phyloP scores from a whole-genome alignment of 768 basidiomycete species.

The Boletus insuetus region DNA sequence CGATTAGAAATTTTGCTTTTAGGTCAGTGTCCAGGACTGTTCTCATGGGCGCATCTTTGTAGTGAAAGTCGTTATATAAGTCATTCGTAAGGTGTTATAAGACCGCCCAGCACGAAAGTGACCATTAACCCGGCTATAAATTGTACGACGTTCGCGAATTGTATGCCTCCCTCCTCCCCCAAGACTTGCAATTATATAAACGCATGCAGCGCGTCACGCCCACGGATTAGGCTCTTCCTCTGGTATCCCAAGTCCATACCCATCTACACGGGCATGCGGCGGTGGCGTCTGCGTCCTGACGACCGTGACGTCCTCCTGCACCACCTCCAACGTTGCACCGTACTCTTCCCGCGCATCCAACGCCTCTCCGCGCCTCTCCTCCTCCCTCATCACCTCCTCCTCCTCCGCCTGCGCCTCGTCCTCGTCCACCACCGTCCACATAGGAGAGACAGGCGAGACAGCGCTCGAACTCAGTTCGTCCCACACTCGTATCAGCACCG shows the following conservation, averaged over 20 bases:
- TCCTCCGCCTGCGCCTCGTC: background rate
- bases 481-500: slow-evolving; percentile 28
- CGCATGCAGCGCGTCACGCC: slow-evolving; percentile 6
- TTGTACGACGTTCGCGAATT: too few species aligned
- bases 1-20: too few species aligned
- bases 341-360: background rate
- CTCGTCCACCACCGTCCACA: background rate
- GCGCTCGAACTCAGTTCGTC: slow-evolving; percentile 3
- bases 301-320: background rate
- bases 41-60: too few species aligned
- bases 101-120: too few species aligned
- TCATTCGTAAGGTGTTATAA: too few species aligned
- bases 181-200: too few species aligned
- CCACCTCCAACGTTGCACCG: background rate
- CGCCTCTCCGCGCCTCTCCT: background rate
- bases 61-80: too few species aligned
- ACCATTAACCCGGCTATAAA: too few species aligned
- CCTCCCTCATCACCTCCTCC: background rate
- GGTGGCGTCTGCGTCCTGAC: slow-evolving; percentile 22
- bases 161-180: too few species aligned
- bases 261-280: slow-evolving; percentile 6
- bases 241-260: slow-evolving; percentile 7
- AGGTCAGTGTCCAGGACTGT: too few species aligned
- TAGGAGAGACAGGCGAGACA: background rate
- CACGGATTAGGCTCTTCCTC: slow-evolving; percentile 27